Conservation (phyloP, 2,329 filamentous ascomycete genomes). For the Fusarium bulbicola region DNA sequence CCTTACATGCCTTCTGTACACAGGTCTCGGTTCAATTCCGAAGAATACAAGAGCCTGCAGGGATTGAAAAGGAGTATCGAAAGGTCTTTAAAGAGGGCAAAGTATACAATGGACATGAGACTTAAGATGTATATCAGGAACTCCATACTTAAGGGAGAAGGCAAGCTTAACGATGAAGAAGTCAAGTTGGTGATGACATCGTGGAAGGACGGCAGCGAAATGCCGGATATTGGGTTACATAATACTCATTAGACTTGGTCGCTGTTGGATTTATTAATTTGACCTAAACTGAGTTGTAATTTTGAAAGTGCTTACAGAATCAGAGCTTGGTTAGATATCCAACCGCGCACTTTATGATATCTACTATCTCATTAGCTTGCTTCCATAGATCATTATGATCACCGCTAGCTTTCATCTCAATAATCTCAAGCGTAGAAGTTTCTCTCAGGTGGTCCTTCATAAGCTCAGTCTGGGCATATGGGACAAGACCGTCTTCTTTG, state of each 20-base stretch:
- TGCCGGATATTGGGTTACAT: neutral
- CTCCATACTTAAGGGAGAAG: rapidly evolving
- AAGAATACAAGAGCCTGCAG: too few relatives aligned
- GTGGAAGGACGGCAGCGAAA: neutral
- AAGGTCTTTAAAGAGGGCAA: neutral
- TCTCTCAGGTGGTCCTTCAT: neutral
- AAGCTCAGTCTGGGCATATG: neutral
- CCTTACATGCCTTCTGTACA: neutral
- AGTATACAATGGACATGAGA: neutral
- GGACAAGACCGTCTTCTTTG: neutral
- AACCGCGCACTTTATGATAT: neutral
- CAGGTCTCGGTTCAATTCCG: too few relatives aligned
- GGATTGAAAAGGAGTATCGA: too few relatives aligned
- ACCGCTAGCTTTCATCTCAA: neutral
- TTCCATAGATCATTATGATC: conserved; percentile 9
- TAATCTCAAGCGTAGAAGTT: neutral
- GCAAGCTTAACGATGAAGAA: neutral
- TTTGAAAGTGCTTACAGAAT: rapidly evolving
- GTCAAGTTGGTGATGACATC: rapidly evolving
- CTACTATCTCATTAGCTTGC: neutral
- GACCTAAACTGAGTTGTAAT: neutral
- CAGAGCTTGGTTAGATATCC: neutral
- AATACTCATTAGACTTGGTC: neutral
- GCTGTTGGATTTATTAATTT: neutral
- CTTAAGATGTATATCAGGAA: neutral